A percentile compares a stretch with the other conserved stretches of the same genome.
These are phyloP conservation scores for Abrus precatorius DNA, from an alignment of 306 rosid species.

Conservation along the genomic window DNA sequence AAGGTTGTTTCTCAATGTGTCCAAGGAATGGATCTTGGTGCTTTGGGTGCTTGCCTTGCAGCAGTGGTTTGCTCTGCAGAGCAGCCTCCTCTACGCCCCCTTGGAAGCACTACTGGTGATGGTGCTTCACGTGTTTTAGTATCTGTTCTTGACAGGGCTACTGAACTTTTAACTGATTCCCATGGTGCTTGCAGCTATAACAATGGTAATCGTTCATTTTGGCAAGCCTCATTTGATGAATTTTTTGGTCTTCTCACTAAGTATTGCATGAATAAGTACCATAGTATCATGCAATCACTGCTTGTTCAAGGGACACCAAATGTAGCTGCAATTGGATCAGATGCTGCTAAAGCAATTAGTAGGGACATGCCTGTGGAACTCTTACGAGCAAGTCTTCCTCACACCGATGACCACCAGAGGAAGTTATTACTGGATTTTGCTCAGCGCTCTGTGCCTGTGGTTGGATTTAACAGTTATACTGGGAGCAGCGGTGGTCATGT, in stretches of 20 bases:
- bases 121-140: slow-evolving; percentile 59
- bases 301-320: slow-evolving; percentile 48
- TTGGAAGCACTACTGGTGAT: slow-evolving; percentile 63
- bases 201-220: slow-evolving; percentile 53
- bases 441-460: slow-evolving; percentile 58
- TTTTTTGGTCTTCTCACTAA: slow-evolving; percentile 62
- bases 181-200: slow-evolving; percentile 53
- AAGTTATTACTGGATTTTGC: slow-evolving; percentile 62
- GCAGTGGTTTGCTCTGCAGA: slow-evolving; percentile 76
- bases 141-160: slow-evolving; percentile 63
- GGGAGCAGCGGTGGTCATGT: slow-evolving; percentile 70
- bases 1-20: slow-evolving; percentile 62
- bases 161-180: slow-evolving; percentile 54
- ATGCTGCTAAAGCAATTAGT: slow-evolving; percentile 55
- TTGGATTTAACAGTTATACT: slow-evolving; percentile 59
- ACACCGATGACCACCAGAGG: slow-evolving; percentile 61
- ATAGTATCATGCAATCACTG: slow-evolving; percentile 58
- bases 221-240: slow-evolving; percentile 73
- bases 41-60: slow-evolving; percentile 69
- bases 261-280: slow-evolving; percentile 67
- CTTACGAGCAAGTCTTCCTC: slow-evolving; percentile 70
- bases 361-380: slow-evolving; percentile 71
- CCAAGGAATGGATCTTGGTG: slow-evolving; percentile 63
- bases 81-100: slow-evolving; percentile 66
- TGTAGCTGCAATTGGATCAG: slow-evolving; percentile 54